phyloP scores from a whole-genome alignment of 2,329 filamentous ascomycete species.

The Ascochyta lentis region DNA sequence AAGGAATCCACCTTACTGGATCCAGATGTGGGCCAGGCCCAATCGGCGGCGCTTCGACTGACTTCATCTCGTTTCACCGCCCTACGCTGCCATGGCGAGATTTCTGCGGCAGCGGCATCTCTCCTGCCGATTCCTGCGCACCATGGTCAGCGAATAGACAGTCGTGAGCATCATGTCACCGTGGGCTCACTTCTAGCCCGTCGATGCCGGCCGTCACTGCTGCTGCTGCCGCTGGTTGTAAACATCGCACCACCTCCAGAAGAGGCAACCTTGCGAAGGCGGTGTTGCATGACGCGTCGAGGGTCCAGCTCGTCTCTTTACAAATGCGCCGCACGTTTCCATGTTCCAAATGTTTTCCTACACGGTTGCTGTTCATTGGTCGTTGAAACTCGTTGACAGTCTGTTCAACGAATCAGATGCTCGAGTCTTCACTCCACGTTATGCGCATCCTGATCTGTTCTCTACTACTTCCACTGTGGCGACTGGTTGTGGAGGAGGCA shows the following conservation, averaged over 20 bases:
- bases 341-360: constrained; percentile 8
- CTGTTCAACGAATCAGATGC: constrained; percentile 3
- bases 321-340: constrained; percentile 1
- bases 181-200: constrained; percentile 24
- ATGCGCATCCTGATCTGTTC: background rate
- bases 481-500: background rate
- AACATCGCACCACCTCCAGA: constrained; percentile 1
- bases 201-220: constrained; percentile 7
- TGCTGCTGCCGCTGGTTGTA: constrained; percentile 1
- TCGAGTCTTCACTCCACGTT: background rate
- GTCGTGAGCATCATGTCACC: constrained; percentile 28
- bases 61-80: constrained; percentile 26
- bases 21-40: constrained; percentile 11
- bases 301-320: constrained; percentile 7
- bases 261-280: constrained; percentile 11
- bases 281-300: constrained; percentile 13
- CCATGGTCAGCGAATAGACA: constrained; percentile 8
- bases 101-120: constrained; percentile 25
- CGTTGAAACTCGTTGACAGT: background rate
- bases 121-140: constrained; percentile 26
- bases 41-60: constrained; percentile 19
- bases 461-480: background rate
- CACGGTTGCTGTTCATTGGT: constrained; percentile 5
- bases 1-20: constrained; percentile 12
- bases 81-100: constrained; percentile 27